Conservation (phyloP, 345 rosid genomes). For the Gossypium arboreum region DNA sequence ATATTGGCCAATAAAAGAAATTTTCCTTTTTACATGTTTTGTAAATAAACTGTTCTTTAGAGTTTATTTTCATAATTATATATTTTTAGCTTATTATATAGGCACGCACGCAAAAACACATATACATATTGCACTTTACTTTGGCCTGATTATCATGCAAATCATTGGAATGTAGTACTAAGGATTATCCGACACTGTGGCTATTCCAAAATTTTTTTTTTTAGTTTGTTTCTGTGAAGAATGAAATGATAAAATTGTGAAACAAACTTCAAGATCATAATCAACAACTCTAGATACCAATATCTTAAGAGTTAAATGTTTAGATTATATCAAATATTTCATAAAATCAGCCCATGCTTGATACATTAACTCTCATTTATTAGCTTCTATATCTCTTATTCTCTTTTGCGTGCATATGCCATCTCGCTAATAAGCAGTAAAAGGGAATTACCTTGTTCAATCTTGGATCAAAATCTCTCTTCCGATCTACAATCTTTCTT, state of each 20-base stretch:
- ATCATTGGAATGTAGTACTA: not conserved
- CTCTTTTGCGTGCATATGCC: not conserved
- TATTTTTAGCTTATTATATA: not conserved
- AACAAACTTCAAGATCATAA: not conserved
- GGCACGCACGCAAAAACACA: too few relatives aligned
- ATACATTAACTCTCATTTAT: constrained; percentile 4
- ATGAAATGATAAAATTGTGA: not conserved
- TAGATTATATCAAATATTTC: constrained; percentile 9
- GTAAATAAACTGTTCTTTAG: too few relatives aligned
- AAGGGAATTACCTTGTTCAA: not conserved
- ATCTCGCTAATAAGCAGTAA: not conserved
- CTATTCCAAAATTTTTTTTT: not conserved
- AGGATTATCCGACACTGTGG: not conserved
- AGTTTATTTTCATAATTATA: not conserved
- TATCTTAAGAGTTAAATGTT: not conserved
- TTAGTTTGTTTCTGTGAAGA: not conserved
- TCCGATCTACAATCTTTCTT: not conserved
- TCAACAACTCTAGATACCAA: not conserved
- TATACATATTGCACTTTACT: too few relatives aligned
- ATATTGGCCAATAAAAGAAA: too few relatives aligned
- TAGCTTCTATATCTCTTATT: not conserved
- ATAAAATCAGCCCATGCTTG: not conserved
- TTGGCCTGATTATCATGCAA: too few relatives aligned
- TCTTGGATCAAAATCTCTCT: not conserved
- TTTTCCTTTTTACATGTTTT: too few relatives aligned